Evolutionary conservation across 495 filamentous ascomycete species (phyloP).

Genomic region (Podospora bellae-mahoneyi): DNA sequence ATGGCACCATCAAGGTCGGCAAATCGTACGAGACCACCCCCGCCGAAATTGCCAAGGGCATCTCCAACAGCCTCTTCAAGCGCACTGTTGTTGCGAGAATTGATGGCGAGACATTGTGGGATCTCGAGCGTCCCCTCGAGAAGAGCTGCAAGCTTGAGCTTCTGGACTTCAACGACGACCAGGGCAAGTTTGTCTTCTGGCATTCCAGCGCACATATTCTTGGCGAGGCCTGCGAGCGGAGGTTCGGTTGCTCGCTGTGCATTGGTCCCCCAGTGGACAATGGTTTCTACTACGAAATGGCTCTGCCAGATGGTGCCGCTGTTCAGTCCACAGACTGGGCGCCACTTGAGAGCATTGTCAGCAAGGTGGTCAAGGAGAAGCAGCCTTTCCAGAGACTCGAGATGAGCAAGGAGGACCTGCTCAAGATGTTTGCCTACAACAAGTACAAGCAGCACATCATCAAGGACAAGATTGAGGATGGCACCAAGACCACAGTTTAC

Average conservation of each 20-base stretch:
- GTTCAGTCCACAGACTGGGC: conserved; percentile 75
- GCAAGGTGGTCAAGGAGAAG: conserved; percentile 88
- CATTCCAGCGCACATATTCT: conserved; percentile 90
- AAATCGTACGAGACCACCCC: conserved; percentile 73
- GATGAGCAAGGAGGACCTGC: conserved; percentile 81
- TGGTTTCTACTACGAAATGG: conserved; percentile 99
- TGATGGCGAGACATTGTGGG: conserved; percentile 76
- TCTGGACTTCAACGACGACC: conserved; percentile 76
- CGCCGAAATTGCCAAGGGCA: conserved; percentile 59
- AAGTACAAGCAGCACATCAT: conserved; percentile 85
- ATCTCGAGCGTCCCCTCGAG: conserved; percentile 86
- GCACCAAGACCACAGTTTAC: conserved; percentile 90
- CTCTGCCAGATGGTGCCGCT: conserved; percentile 67
- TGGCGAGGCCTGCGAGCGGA: conserved; percentile 86
- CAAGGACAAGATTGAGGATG: conserved; percentile 82
- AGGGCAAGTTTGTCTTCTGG: conserved; percentile 64
- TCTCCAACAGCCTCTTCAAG: conserved; percentile 68
- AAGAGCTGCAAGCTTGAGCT: conserved; percentile 72
- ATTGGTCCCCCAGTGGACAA: conserved; percentile 82
- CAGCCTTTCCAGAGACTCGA: conserved; percentile 89
- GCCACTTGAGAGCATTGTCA: conserved; percentile 69
- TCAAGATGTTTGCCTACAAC: conserved; percentile 96
- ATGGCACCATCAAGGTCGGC: conserved; percentile 59
- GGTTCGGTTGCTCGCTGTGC: conserved; percentile 86
- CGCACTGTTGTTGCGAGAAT: conserved; percentile 79